phyloP scores from a whole-genome alignment of 768 basidiomycete genomes.

The Amanita polypyramis region DNA sequence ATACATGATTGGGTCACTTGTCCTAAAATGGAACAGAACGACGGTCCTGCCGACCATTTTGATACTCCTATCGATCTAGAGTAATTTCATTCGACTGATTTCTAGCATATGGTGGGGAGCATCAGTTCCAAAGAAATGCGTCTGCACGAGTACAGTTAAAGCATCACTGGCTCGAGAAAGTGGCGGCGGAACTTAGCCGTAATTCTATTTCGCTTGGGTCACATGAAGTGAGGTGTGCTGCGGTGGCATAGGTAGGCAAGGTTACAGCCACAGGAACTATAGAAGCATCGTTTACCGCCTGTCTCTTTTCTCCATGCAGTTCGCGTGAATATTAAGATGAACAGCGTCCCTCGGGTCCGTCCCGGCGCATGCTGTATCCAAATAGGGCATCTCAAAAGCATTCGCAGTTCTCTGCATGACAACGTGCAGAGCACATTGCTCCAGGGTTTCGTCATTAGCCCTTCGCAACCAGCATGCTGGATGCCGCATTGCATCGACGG shows the following conservation, averaged over 20 bases:
- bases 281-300: background rate
- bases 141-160: background rate
- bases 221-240: background rate
- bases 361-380: slow-evolving; percentile 40
- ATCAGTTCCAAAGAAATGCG: background rate
- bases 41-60: no score
- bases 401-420: slow-evolving; percentile 46
- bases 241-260: background rate
- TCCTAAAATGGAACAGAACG: no score
- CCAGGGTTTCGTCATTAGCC: slow-evolving; percentile 54
- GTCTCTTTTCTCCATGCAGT: background rate
- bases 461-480: slow-evolving; percentile 43
- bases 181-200: background rate
- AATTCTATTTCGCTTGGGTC: background rate
- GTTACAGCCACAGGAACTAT: background rate
- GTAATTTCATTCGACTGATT: no score
- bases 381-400: slow-evolving; percentile 26
- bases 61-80: no score
- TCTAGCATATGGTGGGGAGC: background rate
- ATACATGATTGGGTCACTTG: no score
- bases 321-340: slow-evolving; percentile 29
- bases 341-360: slow-evolving; percentile 30
- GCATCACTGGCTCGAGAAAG: background rate
- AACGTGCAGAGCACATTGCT: slow-evolving; percentile 61
- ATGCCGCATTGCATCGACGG: background rate